phyloP scores from a whole-genome alignment of 192 early-diverging fungal species.

The Chytriomyces confervae region DNA sequence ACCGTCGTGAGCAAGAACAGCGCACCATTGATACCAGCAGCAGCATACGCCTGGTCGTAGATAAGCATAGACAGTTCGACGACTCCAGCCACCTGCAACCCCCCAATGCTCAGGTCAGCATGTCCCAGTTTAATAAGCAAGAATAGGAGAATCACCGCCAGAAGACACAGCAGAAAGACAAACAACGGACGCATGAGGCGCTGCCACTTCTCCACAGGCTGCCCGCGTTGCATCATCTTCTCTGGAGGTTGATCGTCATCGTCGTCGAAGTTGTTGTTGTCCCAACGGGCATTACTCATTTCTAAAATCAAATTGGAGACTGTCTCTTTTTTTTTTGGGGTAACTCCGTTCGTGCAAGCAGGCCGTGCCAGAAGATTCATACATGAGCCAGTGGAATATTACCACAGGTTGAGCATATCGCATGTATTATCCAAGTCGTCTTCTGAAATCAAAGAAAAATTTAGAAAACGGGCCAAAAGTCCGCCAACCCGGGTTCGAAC shows the following conservation, averaged over 20 bases:
- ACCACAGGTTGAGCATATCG: too few species aligned
- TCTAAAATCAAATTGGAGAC: neutral
- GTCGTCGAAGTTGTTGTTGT: neutral
- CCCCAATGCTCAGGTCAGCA: neutral
- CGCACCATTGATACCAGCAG: constrained; percentile 1
- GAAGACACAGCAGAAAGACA: neutral
- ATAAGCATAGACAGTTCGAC: constrained; percentile 5
- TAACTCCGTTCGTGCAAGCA: neutral
- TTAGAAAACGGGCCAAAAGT: too few species aligned
- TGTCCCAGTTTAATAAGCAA: neutral
- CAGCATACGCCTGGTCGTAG: constrained; percentile 18
- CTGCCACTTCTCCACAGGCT: neutral
- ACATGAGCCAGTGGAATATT: too few species aligned
- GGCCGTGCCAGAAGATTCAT: neutral
- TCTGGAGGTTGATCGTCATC: neutral
- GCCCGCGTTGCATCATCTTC: too few species aligned
- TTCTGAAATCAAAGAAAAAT: too few species aligned
- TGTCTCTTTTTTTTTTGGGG: neutral
- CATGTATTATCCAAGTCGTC: too few species aligned
- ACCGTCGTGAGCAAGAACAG: neutral
- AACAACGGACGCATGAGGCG: neutral
- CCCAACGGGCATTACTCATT: neutral
- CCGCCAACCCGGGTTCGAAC: too few species aligned
- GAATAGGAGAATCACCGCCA: neutral
- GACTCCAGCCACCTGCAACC: neutral